phyloP scores from a whole-genome alignment of 192 early-diverging fungal genomes.

The Coemansia sp. region DNA sequence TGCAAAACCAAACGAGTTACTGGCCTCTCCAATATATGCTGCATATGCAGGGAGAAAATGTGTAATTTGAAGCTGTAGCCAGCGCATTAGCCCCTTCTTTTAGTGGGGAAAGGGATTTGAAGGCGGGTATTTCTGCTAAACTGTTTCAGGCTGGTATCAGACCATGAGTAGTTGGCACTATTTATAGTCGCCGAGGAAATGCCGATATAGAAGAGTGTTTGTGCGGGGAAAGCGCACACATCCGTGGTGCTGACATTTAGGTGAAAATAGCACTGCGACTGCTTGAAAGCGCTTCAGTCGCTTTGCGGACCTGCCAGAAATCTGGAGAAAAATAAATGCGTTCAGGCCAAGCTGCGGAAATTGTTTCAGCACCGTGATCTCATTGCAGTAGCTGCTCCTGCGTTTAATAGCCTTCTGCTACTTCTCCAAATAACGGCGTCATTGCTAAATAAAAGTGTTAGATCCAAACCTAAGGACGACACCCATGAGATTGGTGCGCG shows the following conservation, averaged over 20 bases:
- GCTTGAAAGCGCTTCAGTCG: background rate
- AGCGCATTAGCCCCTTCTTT: background rate
- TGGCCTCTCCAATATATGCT: constrained; percentile 1
- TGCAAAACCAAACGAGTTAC: background rate
- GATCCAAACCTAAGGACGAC: constrained; percentile 57
- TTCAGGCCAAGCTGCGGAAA: background rate
- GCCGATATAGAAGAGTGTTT: background rate
- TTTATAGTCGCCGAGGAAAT: background rate
- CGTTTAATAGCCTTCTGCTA: background rate
- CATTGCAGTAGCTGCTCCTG: background rate
- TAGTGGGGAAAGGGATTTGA: background rate
- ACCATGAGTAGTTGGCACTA: background rate
- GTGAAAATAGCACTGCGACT: background rate
- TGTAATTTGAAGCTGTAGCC: background rate
- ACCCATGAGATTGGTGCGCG: constrained; percentile 21
- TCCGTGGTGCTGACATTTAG: background rate
- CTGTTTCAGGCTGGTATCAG: background rate
- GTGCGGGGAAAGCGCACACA: background rate
- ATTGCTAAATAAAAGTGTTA: constrained; percentile 20
- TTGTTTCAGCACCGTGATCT: background rate
- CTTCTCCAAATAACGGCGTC: background rate
- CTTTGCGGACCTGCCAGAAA: background rate
- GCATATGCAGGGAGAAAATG: constrained; percentile 2
- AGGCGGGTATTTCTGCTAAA: background rate
- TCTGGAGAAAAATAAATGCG: background rate